Evolutionary conservation across 108 stramenopile genomes (phyloP).

Genomic region (Aurantiochytrium sp.): DNA sequence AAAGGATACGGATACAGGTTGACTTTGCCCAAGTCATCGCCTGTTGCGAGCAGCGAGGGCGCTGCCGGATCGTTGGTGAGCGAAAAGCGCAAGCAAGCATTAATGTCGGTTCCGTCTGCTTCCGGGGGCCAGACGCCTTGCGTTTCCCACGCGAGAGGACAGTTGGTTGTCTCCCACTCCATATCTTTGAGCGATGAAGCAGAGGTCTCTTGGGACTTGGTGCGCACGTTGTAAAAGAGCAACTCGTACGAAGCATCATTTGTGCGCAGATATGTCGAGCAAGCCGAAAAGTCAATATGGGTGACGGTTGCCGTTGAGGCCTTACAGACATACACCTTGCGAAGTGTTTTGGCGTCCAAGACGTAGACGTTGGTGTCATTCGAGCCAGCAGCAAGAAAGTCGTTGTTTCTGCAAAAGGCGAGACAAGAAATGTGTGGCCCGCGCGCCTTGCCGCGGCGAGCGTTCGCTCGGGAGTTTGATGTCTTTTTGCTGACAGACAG

Average conservation of each 20-base stretch:
- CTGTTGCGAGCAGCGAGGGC: constrained; percentile 12
- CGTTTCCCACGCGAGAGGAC: constrained; percentile 42
- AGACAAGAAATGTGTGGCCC: constrained; percentile 32
- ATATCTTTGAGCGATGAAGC: constrained; percentile 45
- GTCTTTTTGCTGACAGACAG: not conserved
- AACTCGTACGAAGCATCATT: constrained; percentile 49
- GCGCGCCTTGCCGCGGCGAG: constrained; percentile 29
- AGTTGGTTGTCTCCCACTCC: constrained; percentile 60
- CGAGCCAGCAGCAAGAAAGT: constrained; percentile 57
- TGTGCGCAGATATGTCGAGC: constrained; percentile 53
- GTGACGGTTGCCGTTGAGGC: constrained; percentile 46
- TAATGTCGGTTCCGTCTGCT: constrained; percentile 22
- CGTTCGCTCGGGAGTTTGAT: not conserved
- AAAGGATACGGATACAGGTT: constrained; percentile 29
- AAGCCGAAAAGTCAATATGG: constrained; percentile 51
- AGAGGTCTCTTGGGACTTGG: constrained; percentile 37
- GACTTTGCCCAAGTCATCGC: constrained; percentile 35
- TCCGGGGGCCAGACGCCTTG: constrained; percentile 25
- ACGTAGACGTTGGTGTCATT: constrained; percentile 56
- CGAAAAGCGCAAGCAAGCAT: not conserved
- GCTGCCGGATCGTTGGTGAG: not conserved
- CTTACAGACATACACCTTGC: constrained; percentile 37
- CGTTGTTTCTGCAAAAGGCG: constrained; percentile 58
- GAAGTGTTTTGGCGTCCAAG: constrained; percentile 49
- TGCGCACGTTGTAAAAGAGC: constrained; percentile 60